These are phyloP conservation scores for Viola pubescens DNA, from an alignment of 441 rosid genomes.

Conservation along the genomic window DNA sequence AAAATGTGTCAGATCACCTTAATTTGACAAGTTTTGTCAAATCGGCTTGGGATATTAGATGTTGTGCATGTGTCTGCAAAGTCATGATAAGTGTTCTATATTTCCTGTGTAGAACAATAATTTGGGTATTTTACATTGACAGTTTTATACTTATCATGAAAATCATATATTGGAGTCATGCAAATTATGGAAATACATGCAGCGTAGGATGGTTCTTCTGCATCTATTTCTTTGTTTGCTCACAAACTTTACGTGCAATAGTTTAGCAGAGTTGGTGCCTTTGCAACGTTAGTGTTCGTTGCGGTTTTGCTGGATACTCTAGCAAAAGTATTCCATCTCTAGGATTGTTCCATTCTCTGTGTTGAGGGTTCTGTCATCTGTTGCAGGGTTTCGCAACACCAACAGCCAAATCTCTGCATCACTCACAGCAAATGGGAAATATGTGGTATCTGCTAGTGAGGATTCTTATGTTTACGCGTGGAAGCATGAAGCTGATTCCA, in stretches of 20 bases:
- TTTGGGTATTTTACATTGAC: background rate
- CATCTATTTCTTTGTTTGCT: too few relatives aligned
- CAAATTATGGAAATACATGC: background rate
- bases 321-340: background rate
- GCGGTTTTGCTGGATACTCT: too few relatives aligned
- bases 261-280: too few relatives aligned
- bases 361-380: slow-evolving; percentile 13
- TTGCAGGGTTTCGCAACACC: slow-evolving; percentile 82
- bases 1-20: too few relatives aligned
- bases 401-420: slow-evolving; percentile 92
- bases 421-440: slow-evolving; percentile 70
- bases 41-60: too few relatives aligned
- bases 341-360: slow-evolving; percentile 12
- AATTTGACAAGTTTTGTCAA: too few relatives aligned
- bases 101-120: too few relatives aligned
- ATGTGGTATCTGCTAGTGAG: slow-evolving; percentile 84
- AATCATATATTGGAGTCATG: background rate
- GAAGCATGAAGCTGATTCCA: slow-evolving; percentile 82
- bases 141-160: background rate
- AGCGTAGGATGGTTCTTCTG: background rate
- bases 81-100: too few relatives aligned
- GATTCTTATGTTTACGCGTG: slow-evolving; percentile 88
- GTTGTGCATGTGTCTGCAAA: too few relatives aligned
- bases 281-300: too few relatives aligned
- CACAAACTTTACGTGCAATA: too few relatives aligned